Base-by-base conservation (phyloP, 2,329 filamentous ascomycete species). In the Penicillium olsonii region DNA sequence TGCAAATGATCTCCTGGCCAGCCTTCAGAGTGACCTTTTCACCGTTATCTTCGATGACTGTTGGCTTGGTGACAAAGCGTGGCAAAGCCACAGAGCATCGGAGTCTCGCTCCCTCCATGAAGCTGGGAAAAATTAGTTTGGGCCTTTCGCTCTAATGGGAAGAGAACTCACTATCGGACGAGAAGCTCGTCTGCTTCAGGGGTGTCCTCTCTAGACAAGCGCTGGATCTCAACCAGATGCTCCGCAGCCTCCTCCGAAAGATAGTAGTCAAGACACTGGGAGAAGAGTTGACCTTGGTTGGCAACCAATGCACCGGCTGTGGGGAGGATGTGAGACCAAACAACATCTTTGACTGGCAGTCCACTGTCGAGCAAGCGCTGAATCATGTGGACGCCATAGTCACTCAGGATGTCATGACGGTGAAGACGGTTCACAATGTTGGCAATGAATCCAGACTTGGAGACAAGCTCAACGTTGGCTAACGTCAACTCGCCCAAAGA, bases 241-340 rank as follows among this genome's bases (percentile, higher is more conserved):
- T 70, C 56, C 3, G 69, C 65, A 27, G 78, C 79, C 17, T 75
- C 73, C n/a, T 72, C 66, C 4, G 73, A 72, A 38, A 84, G 71
- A 63, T 81, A 83, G 61, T 77, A 81, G 58, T 84, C 82, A 41
- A 84, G 63, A 20, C 75, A 79, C 54, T 84, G 81, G 0, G 72
- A 77, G 57, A 84, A 82, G 18, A 83, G 74, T 50, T 83, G 79
- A 7, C 77, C 79, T 59, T 84, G 81, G 48, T 81, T 83, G 2
- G 77, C 71, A 3, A 82, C 78, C 68, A 80, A 78, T 31, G 78
- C 78, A 20, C 78, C 79, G 1, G 79, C 79, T 0, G 81, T 83
- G 26, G 80, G 80, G 35, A 84, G 72, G 45, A 84, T 77, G 46
- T 83, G 77, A 34, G 77, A 77, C 76, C 78, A 82, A 24, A 82